Percentiles rank a stretch among this genome's conserved stretches.
These are phyloP conservation scores for Hydnomerulius pinastri DNA, from an alignment of 768 basidiomycete species.

Conservation along the genomic window DNA sequence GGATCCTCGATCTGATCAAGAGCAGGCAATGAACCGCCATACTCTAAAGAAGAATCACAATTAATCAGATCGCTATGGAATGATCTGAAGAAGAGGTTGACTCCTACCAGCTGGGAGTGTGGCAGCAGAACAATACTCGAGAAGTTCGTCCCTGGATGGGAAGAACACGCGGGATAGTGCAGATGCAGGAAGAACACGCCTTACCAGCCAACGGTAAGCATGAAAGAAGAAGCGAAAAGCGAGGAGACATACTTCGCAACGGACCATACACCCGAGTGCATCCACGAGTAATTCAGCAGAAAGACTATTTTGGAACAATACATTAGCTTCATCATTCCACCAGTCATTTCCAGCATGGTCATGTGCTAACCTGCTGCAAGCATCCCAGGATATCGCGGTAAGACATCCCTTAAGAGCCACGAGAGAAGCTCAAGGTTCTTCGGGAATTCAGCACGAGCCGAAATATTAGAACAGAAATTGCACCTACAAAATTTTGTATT, in stretches of 20 bases:
- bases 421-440: conserved; percentile 63
- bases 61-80: conserved; percentile 14
- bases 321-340: conserved; percentile 5
- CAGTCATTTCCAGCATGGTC: conserved; percentile 4
- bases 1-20: conserved; percentile 54
- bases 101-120: conserved; percentile 54
- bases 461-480: conserved; percentile 9
- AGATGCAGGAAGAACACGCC: conserved; percentile 61
- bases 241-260: conserved; percentile 55
- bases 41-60: conserved; percentile 49
- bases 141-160: conserved; percentile 54
- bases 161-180: conserved; percentile 69
- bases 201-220: conserved; percentile 27
- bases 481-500: conserved; percentile 57
- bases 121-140: conserved; percentile 52
- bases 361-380: conserved; percentile 59
- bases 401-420: conserved; percentile 66
- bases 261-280: conserved; percentile 68
- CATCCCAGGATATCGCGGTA: conserved; percentile 76
- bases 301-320: conserved; percentile 50
- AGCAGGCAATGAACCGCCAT: conserved; percentile 61
- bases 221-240: not conserved
- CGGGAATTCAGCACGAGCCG: conserved; percentile 6
- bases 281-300: conserved; percentile 74
- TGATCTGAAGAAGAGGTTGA: not conserved